Conservation (phyloP, 2,329 filamentous ascomycete genomes). For the Aspergillus sojae region DNA sequence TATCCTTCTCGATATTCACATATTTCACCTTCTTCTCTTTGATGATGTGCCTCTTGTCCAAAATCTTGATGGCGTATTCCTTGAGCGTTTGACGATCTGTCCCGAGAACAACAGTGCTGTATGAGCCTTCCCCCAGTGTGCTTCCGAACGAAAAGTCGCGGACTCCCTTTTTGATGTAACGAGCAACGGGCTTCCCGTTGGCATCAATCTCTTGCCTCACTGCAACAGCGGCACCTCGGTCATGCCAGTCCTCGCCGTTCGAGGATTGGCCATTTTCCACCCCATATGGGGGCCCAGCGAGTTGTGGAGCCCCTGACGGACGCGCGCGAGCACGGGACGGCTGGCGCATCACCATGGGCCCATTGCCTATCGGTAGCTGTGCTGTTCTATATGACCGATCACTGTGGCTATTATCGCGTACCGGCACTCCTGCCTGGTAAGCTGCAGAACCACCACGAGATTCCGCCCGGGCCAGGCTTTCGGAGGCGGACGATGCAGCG, state of each 20-base stretch:
- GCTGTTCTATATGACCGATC: slow-evolving; percentile 68
- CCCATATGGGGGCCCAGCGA: slow-evolving; percentile 53
- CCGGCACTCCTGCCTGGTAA: slow-evolving; percentile 63
- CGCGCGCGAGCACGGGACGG: slow-evolving; percentile 73
- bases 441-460: slow-evolving; percentile 63
- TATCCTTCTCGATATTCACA: slow-evolving; percentile 99
- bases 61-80: slow-evolving; percentile 96
- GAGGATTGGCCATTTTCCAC: slow-evolving; percentile 60
- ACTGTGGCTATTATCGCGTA: slow-evolving; percentile 69
- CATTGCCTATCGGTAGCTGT: slow-evolving; percentile 60
- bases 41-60: slow-evolving; percentile 98
- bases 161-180: slow-evolving; percentile 93
- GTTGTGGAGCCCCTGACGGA: slow-evolving; percentile 34
- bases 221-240: slow-evolving; percentile 85
- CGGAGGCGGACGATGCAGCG: slow-evolving; percentile 60
- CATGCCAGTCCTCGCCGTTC: slow-evolving; percentile 93
- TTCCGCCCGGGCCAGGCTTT: slow-evolving; percentile 61
- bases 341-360: slow-evolving; percentile 71
- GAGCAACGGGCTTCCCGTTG: slow-evolving; percentile 77
- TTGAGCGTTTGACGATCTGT: slow-evolving; percentile 92
- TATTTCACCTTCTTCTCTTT: slow-evolving; percentile 99
- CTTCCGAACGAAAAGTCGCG: slow-evolving; percentile 94
- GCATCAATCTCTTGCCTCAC: slow-evolving; percentile 82
- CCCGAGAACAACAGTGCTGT: slow-evolving; percentile 91
- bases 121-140: slow-evolving; percentile 91